Evolutionary conservation across 345 rosid genomes (phyloP).

Genomic region (Orychophragmus violaceus): DNA sequence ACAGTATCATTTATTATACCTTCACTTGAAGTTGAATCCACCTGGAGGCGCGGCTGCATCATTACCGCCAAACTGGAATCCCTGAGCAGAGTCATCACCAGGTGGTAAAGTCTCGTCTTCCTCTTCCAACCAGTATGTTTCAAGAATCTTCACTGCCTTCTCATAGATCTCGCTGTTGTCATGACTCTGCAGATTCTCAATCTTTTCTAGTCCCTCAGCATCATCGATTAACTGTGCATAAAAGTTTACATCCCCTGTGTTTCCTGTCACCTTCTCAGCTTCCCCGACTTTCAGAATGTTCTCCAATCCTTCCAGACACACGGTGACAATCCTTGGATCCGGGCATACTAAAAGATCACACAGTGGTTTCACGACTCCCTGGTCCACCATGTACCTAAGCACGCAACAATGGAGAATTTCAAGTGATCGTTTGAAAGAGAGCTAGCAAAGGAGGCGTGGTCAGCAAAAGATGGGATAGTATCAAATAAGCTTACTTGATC

Average conservation of each 20-base stretch:
- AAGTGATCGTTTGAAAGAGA: neutral
- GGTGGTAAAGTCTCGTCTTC: constrained; percentile 69
- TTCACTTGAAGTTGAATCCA: constrained; percentile 78
- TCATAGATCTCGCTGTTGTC: constrained; percentile 83
- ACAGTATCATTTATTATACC: constrained; percentile 21
- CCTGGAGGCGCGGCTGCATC: constrained; percentile 60
- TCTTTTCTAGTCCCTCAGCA: constrained; percentile 74
- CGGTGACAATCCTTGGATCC: constrained; percentile 74
- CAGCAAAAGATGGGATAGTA: neutral
- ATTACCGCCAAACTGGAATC: constrained; percentile 59
- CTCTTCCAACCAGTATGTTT: constrained; percentile 77
- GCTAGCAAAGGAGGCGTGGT: neutral
- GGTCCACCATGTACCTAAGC: constrained; percentile 52
- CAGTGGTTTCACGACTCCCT: constrained; percentile 73
- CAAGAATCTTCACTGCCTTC: constrained; percentile 82
- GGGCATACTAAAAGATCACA: constrained; percentile 80
- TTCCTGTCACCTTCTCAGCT: constrained; percentile 55
- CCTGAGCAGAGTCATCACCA: constrained; percentile 52
- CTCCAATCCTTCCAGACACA: constrained; percentile 79
- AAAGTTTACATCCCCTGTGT: constrained; percentile 49
- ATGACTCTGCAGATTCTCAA: constrained; percentile 78
- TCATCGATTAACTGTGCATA: constrained; percentile 73
- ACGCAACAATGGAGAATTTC: neutral
- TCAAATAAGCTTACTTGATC: constrained; percentile 45
- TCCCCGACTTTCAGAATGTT: constrained; percentile 76